Percentiles rank a stretch among this genome's conserved stretches.
phyloP scores from a whole-genome alignment of 2,329 filamentous ascomycete species.

The Alternaria ethzedia region DNA sequence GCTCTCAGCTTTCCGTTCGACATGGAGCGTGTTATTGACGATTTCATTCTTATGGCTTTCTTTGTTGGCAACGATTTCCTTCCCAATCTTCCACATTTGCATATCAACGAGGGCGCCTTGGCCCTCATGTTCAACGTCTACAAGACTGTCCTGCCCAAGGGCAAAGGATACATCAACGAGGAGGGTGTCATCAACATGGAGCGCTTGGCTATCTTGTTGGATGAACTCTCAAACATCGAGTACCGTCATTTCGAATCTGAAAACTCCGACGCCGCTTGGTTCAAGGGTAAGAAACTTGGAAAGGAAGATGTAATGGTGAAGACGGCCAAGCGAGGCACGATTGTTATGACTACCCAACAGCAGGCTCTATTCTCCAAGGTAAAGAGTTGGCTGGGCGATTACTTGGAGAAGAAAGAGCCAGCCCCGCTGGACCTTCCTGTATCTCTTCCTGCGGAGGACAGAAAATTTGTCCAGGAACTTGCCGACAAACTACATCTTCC shows the following conservation, averaged over 20 bases:
- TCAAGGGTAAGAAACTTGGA: conserved; percentile 81
- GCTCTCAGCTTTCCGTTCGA: conserved; percentile 80
- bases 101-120: conserved; percentile 97
- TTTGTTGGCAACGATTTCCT: conserved; percentile 99
- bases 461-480: conserved; percentile 90
- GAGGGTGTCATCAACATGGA: conserved; percentile 88
- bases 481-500: conserved; percentile 71
- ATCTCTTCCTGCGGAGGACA: conserved; percentile 79
- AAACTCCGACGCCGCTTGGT: conserved; percentile 87
- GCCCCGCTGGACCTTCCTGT: conserved; percentile 74
- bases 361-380: conserved; percentile 82
- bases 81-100: conserved; percentile 91
- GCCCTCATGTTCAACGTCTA: conserved; percentile 98
- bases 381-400: conserved; percentile 79
- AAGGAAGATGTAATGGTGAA: conserved; percentile 71
- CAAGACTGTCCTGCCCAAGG: conserved; percentile 84
- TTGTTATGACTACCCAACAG: conserved; percentile 80
- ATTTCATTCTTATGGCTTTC: conserved; percentile 99
- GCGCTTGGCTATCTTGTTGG: conserved; percentile 76
- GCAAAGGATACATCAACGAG: conserved; percentile 96
- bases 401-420: conserved; percentile 54
- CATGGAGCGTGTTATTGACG: conserved; percentile 95
- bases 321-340: conserved; percentile 64
- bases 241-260: conserved; percentile 92
- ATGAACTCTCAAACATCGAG: conserved; percentile 87